Conservation (phyloP, 331 rosid genomes). For the Saraca asoca region DNA sequence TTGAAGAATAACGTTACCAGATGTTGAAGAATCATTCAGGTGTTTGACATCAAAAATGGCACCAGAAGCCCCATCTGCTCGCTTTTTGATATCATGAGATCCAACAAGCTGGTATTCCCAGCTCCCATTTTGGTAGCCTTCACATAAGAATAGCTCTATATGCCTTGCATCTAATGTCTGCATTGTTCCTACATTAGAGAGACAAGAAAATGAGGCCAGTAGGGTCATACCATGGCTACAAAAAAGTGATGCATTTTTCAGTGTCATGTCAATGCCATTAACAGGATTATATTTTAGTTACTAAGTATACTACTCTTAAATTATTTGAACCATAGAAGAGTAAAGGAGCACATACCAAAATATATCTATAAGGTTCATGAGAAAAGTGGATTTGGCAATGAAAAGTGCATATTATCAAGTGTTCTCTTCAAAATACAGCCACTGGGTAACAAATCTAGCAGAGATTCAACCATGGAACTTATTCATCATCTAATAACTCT, state of each 20-base stretch:
- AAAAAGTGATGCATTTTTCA: constrained; percentile 18
- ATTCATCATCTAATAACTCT: neutral
- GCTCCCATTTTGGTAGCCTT: constrained; percentile 69
- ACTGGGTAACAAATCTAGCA: neutral
- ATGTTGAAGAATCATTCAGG: constrained; percentile 59
- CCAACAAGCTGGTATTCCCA: constrained; percentile 87
- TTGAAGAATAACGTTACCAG: constrained; percentile 50
- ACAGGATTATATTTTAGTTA: constrained; percentile 26
- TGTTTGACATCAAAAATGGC: constrained; percentile 79
- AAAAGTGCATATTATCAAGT: neutral
- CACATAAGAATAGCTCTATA: constrained; percentile 75
- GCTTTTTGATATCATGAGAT: constrained; percentile 72
- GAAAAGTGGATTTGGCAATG: neutral
- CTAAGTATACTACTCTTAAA: neutral
- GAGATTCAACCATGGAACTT: neutral
- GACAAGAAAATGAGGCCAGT: constrained; percentile 5
- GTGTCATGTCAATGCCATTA: constrained; percentile 13
- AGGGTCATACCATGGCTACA: neutral
- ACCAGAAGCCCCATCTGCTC: constrained; percentile 82
- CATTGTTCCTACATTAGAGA: constrained; percentile 82
- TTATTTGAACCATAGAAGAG: neutral
- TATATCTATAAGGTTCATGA: neutral
- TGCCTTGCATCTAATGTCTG: constrained; percentile 95
- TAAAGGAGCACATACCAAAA: neutral
- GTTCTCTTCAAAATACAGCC: neutral